Percentiles rank a stretch among this genome's conserved stretches.
These are phyloP conservation scores for Ophiostoma australiae DNA, from an alignment of 2,329 filamentous ascomycete species.

Conservation along the genomic window DNA sequence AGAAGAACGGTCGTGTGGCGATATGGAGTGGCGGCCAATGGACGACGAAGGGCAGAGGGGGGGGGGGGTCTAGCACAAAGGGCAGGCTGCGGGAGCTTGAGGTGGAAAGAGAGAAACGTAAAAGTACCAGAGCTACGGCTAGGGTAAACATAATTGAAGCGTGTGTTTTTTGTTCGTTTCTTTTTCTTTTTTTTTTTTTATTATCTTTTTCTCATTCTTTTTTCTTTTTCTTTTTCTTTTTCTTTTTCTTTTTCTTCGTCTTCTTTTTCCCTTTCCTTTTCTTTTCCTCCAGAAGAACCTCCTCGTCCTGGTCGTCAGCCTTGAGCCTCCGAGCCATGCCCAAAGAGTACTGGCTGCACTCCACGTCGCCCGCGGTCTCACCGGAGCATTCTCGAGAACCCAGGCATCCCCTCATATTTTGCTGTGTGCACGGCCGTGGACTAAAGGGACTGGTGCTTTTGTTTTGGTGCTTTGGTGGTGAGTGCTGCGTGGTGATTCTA, in stretches of 20 bases:
- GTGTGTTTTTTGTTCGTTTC: too few relatives aligned
- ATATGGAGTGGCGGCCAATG: not conserved
- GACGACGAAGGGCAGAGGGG: too few relatives aligned
- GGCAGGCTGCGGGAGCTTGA: not conserved
- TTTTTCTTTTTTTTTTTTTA: too few relatives aligned
- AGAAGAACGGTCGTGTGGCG: not conserved
- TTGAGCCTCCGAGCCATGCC: not conserved
- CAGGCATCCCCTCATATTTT: too few relatives aligned
- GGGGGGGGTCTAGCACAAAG: not conserved
- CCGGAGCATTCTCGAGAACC: not conserved
- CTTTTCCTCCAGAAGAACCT: not conserved
- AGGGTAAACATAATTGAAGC: not conserved
- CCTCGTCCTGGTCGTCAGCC: not conserved
- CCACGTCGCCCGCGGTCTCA: conserved; percentile 4
- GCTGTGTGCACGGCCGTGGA: too few relatives aligned
- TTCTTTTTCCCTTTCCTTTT: not conserved
- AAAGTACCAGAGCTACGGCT: not conserved
- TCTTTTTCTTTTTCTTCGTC: too few relatives aligned
- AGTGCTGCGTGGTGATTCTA: too few relatives aligned
- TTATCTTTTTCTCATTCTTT: too few relatives aligned
- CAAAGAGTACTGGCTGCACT: not conserved
- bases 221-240: too few relatives aligned
- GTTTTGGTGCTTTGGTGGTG: not conserved
- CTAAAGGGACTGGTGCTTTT: too few relatives aligned
- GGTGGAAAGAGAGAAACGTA: not conserved